Conservation (phyloP, 768 basidiomycete genomes). For the Boletus bicolor region DNA sequence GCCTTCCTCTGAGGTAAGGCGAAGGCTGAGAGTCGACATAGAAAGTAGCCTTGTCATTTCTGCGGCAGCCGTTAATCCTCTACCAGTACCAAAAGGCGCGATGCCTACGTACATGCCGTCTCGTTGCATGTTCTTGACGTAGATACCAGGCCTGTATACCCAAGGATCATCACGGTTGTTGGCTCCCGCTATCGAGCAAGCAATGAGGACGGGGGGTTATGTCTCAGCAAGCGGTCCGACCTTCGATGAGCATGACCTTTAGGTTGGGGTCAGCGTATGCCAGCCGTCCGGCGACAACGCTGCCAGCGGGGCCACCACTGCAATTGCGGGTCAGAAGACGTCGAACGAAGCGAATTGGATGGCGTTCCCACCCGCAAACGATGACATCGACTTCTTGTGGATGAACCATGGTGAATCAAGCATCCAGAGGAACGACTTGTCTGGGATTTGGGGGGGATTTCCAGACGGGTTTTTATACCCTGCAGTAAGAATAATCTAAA, state of each 20-base stretch:
- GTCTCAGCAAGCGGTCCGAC: constrained; percentile 26
- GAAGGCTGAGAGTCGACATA: constrained; percentile 61
- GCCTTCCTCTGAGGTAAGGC: constrained; percentile 56
- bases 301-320: constrained; percentile 63
- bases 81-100: neutral
- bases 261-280: constrained; percentile 70
- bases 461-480: constrained; percentile 13
- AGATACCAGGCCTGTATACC: constrained; percentile 72
- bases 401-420: constrained; percentile 38
- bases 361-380: constrained; percentile 48
- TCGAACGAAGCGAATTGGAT: neutral
- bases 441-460: neutral
- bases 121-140: constrained; percentile 67
- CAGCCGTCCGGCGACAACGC: constrained; percentile 65
- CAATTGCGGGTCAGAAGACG: constrained; percentile 5
- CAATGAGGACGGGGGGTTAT: neutral
- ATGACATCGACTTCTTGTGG: constrained; percentile 74
- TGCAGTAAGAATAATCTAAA: neutral
- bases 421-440: neutral
- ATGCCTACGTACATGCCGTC: constrained; percentile 55
- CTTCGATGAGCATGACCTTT: constrained; percentile 76
- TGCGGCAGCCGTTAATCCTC: constrained; percentile 21
- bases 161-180: constrained; percentile 74
- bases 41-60: constrained; percentile 74
- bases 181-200: constrained; percentile 46